These are phyloP conservation scores for Aspergillus proliferans DNA, from an alignment of 2,329 filamentous ascomycete species.

Conservation along the genomic window DNA sequence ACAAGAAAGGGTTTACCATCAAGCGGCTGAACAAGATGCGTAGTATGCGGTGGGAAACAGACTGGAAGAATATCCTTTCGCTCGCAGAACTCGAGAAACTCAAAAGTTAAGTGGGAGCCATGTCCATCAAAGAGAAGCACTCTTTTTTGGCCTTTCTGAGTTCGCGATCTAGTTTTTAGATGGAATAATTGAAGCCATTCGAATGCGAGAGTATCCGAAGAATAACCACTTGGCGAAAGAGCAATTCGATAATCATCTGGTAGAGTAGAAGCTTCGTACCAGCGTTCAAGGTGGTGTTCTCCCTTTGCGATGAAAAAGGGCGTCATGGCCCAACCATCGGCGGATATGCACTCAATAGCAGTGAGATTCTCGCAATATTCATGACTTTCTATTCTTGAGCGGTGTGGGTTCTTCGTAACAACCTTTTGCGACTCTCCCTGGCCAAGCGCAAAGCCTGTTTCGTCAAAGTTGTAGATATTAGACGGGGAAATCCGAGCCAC, in stretches of 20 bases:
- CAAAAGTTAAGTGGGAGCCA: not conserved
- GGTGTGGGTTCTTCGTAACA: not conserved
- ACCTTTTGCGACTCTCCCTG: constrained; percentile 1
- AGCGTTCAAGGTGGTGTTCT: not conserved
- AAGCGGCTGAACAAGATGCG: not conserved
- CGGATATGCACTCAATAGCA: no score
- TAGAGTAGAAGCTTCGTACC: not conserved
- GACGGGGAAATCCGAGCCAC: not conserved
- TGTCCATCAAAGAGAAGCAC: not conserved
- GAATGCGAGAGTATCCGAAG: not conserved
- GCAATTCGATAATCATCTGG: not conserved
- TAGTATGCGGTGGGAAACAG: not conserved
- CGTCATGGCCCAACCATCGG: no score
- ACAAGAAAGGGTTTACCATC: not conserved
- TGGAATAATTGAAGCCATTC: not conserved
- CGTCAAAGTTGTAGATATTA: constrained; percentile 4
- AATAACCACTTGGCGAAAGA: not conserved
- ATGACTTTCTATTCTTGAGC: not conserved
- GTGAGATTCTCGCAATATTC: not conserved
- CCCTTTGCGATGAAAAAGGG: not conserved
- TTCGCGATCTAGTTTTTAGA: not conserved
- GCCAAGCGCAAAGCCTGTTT: constrained; percentile 1
- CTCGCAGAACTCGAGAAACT: not conserved
- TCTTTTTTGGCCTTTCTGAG: not conserved
- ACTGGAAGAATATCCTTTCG: not conserved